Percentiles rank a stretch among this genome's conserved stretches.
Evolutionary conservation across 2,329 filamentous ascomycete genomes (phyloP).

Genomic region (Aspergillus sp.): DNA sequence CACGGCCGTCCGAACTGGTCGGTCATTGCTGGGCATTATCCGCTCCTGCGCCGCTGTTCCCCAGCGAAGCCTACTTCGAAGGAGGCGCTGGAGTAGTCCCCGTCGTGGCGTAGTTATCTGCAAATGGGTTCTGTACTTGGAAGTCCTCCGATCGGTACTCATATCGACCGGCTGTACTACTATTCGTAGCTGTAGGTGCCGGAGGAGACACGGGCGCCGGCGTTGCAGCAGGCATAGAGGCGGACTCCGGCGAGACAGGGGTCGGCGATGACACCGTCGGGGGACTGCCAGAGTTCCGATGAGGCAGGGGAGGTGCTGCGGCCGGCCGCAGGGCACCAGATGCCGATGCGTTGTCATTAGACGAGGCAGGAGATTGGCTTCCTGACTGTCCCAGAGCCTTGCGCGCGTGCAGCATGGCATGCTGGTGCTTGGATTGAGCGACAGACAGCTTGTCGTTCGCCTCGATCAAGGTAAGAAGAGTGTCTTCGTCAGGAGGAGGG

Average conservation of each 20-base stretch:
- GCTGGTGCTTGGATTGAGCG: constrained; percentile 79
- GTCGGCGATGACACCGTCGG: constrained; percentile 11
- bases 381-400: constrained; percentile 31
- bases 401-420: constrained; percentile 65
- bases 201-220: constrained; percentile 9
- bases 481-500: constrained; percentile 85
- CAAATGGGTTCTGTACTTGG: constrained; percentile 43
- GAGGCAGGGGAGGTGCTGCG: constrained; percentile 16
- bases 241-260: neutral
- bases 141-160: constrained; percentile 41
- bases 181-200: constrained; percentile 11
- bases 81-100: constrained; percentile 14
- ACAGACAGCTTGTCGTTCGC: constrained; percentile 88
- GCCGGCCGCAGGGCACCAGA: constrained; percentile 16
- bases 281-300: constrained; percentile 10
- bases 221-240: neutral
- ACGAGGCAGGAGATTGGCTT: constrained; percentile 18
- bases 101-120: constrained; percentile 28
- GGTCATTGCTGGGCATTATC: neutral
- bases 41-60: too few species aligned
- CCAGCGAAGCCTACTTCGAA: constrained; percentile 3
- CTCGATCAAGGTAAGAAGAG: constrained; percentile 89
- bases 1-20: neutral
- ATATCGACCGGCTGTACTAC: constrained; percentile 18
- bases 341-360: constrained; percentile 11